Evolutionary conservation across 345 rosid genomes (phyloP), one percentile per base, ranked within the genome.

Genomic region (Syzygium jambos): DNA sequence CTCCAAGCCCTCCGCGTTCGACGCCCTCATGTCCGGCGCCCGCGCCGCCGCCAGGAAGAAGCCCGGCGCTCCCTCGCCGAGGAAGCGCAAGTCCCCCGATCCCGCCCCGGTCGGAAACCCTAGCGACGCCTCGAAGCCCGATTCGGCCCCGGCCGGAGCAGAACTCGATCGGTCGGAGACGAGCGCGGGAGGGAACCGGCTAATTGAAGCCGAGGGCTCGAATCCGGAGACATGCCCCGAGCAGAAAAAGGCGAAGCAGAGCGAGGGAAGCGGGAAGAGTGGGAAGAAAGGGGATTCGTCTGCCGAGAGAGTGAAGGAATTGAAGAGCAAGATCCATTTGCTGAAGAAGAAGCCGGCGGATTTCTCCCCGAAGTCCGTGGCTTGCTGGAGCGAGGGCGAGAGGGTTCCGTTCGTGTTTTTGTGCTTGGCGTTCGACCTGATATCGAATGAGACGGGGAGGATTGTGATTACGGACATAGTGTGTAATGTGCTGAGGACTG

Each of bases 381-480:
- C 93, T 34, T 89, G 88, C 86, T 98, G 98, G 99, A 95, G 86
- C 89, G 93, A 92, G 29, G 95, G 94, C 43, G 96, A 95, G 90
- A 93, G 92, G 85, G 98, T 98, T 88, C 98, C 99, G 55, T 98
- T 98, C 88, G 59, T 94, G 73, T 96, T 98, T 89, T 78, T 95
- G 49, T 90, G 93, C 11, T 73, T 95, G 92, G 97, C 95, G 34
- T 93, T 96, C 88, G 98, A 98, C 86, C 84, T 94, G 91, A 94
- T 98, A 51, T 91, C 96, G 17, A 89, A 91, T 21, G 99, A 98
- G 90, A 65, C 91, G 3, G 95, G 99, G 49, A 91, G 99, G 89
- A 95, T 95, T 92, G 91, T 93, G 88, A 98, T 95, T 51, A 96
- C 98, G n/a, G 96, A 98, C 88, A 95, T 98, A 55, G 93, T 94